phyloP scores from a whole-genome alignment of 2,329 filamentous ascomycete genomes.

The Botrytis aclada region DNA sequence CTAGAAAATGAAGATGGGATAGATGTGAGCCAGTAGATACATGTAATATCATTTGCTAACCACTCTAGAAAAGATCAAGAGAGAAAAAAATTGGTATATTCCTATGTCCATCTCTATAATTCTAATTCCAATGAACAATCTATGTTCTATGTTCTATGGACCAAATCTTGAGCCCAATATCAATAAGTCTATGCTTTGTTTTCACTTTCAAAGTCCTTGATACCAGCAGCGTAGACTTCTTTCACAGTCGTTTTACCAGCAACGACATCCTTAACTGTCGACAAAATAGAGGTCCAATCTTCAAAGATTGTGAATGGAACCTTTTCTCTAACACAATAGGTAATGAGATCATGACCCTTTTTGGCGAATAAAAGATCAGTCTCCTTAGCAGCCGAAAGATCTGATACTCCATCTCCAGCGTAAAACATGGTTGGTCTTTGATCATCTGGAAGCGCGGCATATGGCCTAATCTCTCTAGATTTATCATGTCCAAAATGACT shows the following conservation, averaged over 20 bases:
- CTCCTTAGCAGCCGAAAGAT: slow-evolving; percentile 87
- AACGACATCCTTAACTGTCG: slow-evolving; percentile 73
- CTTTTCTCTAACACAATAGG: slow-evolving; percentile 78
- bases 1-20: not conserved
- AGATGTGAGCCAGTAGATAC: not conserved
- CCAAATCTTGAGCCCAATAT: not conserved
- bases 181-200: slow-evolving; percentile 20
- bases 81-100: not conserved
- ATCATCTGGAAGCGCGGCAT: slow-evolving; percentile 65
- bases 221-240: slow-evolving; percentile 55
- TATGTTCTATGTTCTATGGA: slow-evolving; percentile 20
- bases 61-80: not conserved
- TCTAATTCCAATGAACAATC: slow-evolving; percentile 18
- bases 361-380: slow-evolving; percentile 94
- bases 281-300: slow-evolving; percentile 76
- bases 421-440: slow-evolving; percentile 85
- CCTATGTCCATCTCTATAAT: not conserved
- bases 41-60: not conserved
- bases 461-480: slow-evolving; percentile 84
- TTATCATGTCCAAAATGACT: slow-evolving; percentile 90
- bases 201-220: slow-evolving; percentile 31
- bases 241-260: slow-evolving; percentile 68
- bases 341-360: slow-evolving; percentile 82
- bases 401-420: slow-evolving; percentile 90
- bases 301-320: slow-evolving; percentile 87